Evolutionary conservation across 768 basidiomycete genomes (phyloP).

Genomic region (Boletus sp.): DNA sequence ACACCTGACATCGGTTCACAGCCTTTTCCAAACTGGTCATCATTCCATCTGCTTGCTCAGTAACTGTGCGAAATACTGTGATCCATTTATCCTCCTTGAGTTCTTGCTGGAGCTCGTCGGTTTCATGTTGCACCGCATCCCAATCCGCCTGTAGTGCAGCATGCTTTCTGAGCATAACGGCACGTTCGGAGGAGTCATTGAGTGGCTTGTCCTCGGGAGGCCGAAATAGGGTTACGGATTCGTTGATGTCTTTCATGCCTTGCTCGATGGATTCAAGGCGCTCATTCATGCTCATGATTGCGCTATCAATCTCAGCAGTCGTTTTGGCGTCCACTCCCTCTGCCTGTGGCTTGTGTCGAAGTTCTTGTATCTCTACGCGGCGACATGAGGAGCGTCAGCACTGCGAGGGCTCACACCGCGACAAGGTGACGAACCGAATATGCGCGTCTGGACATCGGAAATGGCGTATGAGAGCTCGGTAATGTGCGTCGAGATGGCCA

Average conservation of each 20-base stretch:
- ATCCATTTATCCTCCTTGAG: conserved; percentile 97
- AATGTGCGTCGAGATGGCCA: conserved; percentile 80
- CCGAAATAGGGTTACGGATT: conserved; percentile 59
- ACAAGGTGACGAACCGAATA: conserved; percentile 59
- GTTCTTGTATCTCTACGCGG: conserved; percentile 79
- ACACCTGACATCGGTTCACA: conserved; percentile 82
- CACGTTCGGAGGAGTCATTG: conserved; percentile 38
- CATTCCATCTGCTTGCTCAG: conserved; percentile 96
- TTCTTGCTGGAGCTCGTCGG: conserved; percentile 81
- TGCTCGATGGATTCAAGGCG: conserved; percentile 68
- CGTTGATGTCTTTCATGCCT: conserved; percentile 66
- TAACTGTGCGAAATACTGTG: conserved; percentile 88
- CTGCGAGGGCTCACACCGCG: background rate
- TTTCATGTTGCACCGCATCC: conserved; percentile 77
- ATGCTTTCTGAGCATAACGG: conserved; percentile 67
- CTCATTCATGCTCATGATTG: conserved; percentile 76
- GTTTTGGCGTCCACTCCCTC: conserved; percentile 50
- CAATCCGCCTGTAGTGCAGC: conserved; percentile 71
- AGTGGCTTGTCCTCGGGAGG: conserved; percentile 46
- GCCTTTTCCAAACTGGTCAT: conserved; percentile 95
- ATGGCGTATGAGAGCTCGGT: conserved; percentile 85
- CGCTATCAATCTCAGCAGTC: conserved; percentile 74
- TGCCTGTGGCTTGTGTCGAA: conserved; percentile 81
- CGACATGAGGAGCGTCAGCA: conserved; percentile 10
- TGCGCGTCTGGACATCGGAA: conserved; percentile 87